Evolutionary conservation across 2,329 filamentous ascomycete species (phyloP).

Genomic region (Cladosporium sp.): DNA sequence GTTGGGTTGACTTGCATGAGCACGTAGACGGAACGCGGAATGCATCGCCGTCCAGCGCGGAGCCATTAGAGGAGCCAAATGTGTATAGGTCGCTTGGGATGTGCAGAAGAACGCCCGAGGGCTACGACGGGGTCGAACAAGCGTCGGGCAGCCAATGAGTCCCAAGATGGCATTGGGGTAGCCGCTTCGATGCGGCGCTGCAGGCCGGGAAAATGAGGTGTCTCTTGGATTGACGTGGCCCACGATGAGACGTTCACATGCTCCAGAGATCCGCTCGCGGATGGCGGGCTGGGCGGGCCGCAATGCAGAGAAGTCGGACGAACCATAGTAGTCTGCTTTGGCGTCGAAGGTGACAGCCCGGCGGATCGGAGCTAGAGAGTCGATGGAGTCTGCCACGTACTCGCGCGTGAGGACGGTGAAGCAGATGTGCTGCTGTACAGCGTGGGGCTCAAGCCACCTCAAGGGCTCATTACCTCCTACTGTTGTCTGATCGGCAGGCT

Average conservation of each 20-base stretch:
- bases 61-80: not conserved
- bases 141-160: conserved; percentile 2
- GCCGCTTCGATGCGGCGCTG: not conserved
- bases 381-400: not conserved
- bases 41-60: not conserved
- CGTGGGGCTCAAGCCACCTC: no score
- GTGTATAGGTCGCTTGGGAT: not conserved
- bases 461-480: no score
- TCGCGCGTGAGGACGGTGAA: not conserved
- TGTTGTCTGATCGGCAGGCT: no score
- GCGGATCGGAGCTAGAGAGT: not conserved
- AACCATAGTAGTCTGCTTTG: conserved; percentile 5
- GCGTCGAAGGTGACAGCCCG: not conserved
- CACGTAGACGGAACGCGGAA: not conserved
- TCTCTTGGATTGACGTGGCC: conserved; percentile 10
- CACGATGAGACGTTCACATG: conserved; percentile 6
- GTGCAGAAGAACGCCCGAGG: not conserved
- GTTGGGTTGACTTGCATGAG: conserved; percentile 10
- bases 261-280: not conserved
- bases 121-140: not conserved
- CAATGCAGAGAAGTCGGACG: conserved; percentile 4
- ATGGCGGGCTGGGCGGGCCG: conserved; percentile 3
- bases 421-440: not conserved
- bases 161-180: not conserved
- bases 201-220: conserved; percentile 10